phyloP scores from a whole-genome alignment of 345 rosid genomes.

The Schrenkiella parvula region DNA sequence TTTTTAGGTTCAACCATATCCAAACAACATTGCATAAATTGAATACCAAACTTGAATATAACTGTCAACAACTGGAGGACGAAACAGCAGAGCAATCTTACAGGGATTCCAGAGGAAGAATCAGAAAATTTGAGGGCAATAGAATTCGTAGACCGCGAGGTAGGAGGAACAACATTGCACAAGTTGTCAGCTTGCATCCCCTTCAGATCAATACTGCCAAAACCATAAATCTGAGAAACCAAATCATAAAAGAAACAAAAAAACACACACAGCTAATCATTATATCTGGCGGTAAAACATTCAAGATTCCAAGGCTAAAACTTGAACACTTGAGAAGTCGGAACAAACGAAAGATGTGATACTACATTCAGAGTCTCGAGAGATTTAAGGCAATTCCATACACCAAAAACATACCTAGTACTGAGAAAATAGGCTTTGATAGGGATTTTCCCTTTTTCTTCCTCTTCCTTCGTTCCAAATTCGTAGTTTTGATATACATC shows the following conservation, averaged over 20 bases:
- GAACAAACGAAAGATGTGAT: not conserved
- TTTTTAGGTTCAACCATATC: not conserved
- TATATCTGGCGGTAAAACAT: not conserved
- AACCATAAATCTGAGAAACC: slow-evolving; percentile 74
- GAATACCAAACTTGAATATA: not conserved
- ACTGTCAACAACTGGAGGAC: not conserved
- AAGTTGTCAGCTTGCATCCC: slow-evolving; percentile 88
- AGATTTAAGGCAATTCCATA: not conserved
- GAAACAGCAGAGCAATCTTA: slow-evolving; percentile 43
- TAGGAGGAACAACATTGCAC: slow-evolving; percentile 73
- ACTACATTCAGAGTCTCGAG: not conserved
- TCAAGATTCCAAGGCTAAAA: slow-evolving; percentile 5
- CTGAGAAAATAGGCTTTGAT: slow-evolving; percentile 77
- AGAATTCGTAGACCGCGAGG: slow-evolving; percentile 86
- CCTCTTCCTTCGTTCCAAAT: slow-evolving; percentile 47
- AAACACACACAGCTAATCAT: slow-evolving; percentile 11
- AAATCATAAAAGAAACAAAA: slow-evolving; percentile 34
- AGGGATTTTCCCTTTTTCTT: slow-evolving; percentile 63
- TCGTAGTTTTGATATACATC: slow-evolving; percentile 37
- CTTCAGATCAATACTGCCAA: slow-evolving; percentile 97
- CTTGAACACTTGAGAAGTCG: not conserved
- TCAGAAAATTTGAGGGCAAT: slow-evolving; percentile 68
- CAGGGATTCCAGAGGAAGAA: slow-evolving; percentile 57
- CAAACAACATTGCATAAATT: not conserved
- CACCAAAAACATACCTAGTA: slow-evolving; percentile 50